A percentile compares a stretch with the other conserved stretches of the same genome.
Evolutionary conservation across 1,284 basidiomycete species (phyloP).

Genomic region (Leccinum griseonigrum): DNA sequence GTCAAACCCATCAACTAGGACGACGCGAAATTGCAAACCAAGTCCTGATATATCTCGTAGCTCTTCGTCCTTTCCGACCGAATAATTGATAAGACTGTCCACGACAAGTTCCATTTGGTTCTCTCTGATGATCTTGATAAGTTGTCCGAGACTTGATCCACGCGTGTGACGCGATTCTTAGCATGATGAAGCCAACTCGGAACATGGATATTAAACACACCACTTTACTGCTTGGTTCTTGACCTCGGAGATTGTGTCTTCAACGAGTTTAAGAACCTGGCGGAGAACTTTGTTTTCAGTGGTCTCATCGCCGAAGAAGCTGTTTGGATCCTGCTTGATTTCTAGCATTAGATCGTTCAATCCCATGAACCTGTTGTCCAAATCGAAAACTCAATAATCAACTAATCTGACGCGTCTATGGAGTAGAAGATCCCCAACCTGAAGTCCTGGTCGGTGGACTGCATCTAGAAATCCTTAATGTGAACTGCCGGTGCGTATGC

Average conservation of each 20-base stretch:
- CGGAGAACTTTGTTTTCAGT: conserved; percentile 79
- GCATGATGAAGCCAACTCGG: background rate
- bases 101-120: conserved; percentile 83
- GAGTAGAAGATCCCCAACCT: conserved; percentile 43
- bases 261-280: conserved; percentile 80
- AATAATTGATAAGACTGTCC: conserved; percentile 83
- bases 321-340: conserved; percentile 68
- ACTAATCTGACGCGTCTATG: conserved; percentile 26
- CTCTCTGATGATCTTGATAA: conserved; percentile 85
- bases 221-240: conserved; percentile 97
- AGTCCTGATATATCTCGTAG: conserved; percentile 91
- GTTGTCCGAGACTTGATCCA: conserved; percentile 66
- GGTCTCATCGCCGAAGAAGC: conserved; percentile 76
- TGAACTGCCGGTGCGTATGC: conserved; percentile 6
- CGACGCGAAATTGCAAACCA: conserved; percentile 49
- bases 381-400: conserved; percentile 17
- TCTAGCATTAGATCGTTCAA: conserved; percentile 89
- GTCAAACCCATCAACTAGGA: conserved; percentile 3
- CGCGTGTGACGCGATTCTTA: conserved; percentile 6
- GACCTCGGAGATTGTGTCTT: conserved; percentile 96
- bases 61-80: conserved; percentile 83
- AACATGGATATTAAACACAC: conserved; percentile 41
- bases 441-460: conserved; percentile 81
- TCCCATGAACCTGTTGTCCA: conserved; percentile 79
- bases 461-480: conserved; percentile 54